phyloP scores from a whole-genome alignment of 2,329 filamentous ascomycete genomes.

The Pseudogymnoascus pannorum region DNA sequence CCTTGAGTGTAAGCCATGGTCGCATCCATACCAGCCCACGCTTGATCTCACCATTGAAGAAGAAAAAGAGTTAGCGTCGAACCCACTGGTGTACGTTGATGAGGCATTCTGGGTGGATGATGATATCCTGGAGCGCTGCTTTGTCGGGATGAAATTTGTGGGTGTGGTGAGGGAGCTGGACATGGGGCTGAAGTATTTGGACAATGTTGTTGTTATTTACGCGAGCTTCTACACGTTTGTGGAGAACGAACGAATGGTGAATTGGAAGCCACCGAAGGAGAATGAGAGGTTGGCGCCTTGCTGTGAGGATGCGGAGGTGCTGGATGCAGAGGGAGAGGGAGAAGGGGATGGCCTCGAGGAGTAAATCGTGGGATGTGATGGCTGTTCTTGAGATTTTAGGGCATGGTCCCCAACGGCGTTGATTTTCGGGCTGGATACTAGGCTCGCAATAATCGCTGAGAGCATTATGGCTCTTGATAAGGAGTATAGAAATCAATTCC shows the following conservation, averaged over 20 bases:
- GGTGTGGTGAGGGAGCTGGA: conserved; percentile 49
- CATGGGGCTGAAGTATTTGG: conserved; percentile 58
- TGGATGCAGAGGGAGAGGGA: neutral
- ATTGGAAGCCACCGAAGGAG: conserved; percentile 50
- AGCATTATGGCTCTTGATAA: neutral
- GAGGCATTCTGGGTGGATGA: conserved; percentile 63
- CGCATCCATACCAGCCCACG: conserved; percentile 28
- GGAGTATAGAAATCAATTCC: neutral
- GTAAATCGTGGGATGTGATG: neutral
- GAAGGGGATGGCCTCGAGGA: neutral
- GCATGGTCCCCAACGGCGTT: neutral
- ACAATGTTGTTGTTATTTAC: conserved; percentile 45
- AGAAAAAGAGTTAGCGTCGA: conserved; percentile 19
- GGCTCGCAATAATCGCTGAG: neutral
- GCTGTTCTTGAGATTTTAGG: neutral
- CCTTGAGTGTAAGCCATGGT: conserved; percentile 37
- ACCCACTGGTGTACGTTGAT: conserved; percentile 30
- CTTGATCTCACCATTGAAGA: conserved; percentile 22
- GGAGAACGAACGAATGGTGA: conserved; percentile 60
- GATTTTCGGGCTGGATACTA: neutral
- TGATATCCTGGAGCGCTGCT: conserved; percentile 47
- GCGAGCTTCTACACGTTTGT: conserved; percentile 59
- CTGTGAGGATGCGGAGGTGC: conserved; percentile 18
- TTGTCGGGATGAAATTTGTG: conserved; percentile 57
- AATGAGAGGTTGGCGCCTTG: conserved; percentile 19